phyloP scores from a whole-genome alignment of 1,284 basidiomycete genomes.

The Fistulina hepatica region DNA sequence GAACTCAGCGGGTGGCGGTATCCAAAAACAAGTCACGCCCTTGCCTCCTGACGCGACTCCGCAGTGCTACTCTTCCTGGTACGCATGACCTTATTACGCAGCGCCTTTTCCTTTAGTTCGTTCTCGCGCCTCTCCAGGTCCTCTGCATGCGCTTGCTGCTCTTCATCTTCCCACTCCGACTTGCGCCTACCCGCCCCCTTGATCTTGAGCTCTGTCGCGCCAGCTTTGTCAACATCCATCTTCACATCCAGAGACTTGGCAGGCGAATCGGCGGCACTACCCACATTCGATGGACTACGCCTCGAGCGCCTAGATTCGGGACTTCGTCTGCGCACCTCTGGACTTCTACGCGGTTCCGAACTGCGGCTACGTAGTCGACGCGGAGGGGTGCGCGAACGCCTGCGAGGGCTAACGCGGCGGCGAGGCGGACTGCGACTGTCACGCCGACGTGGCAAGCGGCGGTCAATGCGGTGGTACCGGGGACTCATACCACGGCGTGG shows the following conservation, averaged over 20 bases:
- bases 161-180: constrained; percentile 34
- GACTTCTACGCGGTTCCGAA: constrained; percentile 15
- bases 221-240: constrained; percentile 37
- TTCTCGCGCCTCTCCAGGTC: constrained; percentile 57
- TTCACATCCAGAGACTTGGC: no score
- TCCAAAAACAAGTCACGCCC: no score
- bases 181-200: constrained; percentile 54
- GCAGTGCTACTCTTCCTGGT: constrained; percentile 39
- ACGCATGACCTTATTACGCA: constrained; percentile 69
- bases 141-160: constrained; percentile 10
- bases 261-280: no score
- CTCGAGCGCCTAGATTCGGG: constrained; percentile 6
- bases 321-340: constrained; percentile 11
- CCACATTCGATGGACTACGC: no score
- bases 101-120: constrained; percentile 66
- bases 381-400: constrained; percentile 1
- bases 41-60: no score
- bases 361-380: no score
- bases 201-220: constrained; percentile 47
- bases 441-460: constrained; percentile 12
- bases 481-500: no score
- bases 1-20: no score
- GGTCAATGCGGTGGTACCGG: no score
- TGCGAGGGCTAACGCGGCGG: constrained; percentile 9
- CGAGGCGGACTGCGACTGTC: constrained; percentile 10